Base-by-base conservation (phyloP, 768 basidiomycete genomes). In the Rhodotorula diobovata region DNA sequence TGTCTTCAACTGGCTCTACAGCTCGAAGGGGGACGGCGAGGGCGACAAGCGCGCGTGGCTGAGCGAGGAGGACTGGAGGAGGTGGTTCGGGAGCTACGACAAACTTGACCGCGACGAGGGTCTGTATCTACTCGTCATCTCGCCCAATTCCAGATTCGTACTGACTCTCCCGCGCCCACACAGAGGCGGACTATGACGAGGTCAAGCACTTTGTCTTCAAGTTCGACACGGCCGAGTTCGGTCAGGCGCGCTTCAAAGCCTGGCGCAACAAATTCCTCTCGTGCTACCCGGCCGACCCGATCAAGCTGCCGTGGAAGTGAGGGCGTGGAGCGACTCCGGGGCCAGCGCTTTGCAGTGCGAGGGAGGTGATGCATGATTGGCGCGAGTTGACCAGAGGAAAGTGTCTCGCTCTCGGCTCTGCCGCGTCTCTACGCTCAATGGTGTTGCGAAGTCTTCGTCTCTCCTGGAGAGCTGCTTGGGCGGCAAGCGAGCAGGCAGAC, bases 171-270 rank as follows among this genome's bases (percentile, higher is more conserved):
- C 45, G 16, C 45, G 45, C 45, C 18, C 45, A 21, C 45, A 43
- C 46, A 4, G 5, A 10, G 25, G 48, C 48, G 14, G 45, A 46
- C 0, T 90, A 91, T 76, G 78, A 84, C 7, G 89, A 92, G 76
- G 84, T 95, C 59, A 87, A 85, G 76, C 85, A 83, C 55, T 85
- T 97, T 25, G 89, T 91, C 70, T 94, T 90, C 86, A 81, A 85
- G 28, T 93, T 92, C 68, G 60, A 68, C 45, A 83, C 88, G 58
- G 91, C 91, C 2, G 83, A 82, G 18, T 88, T 87, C 60, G 89
- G 89, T 72, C 89, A 84, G 64, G 48, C 21, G 23, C 48, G 48
- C 48, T 95, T 92, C 91, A 85, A 84, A 60, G 89, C 88, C 87
- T 93, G 92, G 90, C 53, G 53, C 30, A 30, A 16, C 10, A 83